Evolutionary conservation across 78 protist species (phyloP).

Genomic region (Dictyostelium brefeldianum): DNA sequence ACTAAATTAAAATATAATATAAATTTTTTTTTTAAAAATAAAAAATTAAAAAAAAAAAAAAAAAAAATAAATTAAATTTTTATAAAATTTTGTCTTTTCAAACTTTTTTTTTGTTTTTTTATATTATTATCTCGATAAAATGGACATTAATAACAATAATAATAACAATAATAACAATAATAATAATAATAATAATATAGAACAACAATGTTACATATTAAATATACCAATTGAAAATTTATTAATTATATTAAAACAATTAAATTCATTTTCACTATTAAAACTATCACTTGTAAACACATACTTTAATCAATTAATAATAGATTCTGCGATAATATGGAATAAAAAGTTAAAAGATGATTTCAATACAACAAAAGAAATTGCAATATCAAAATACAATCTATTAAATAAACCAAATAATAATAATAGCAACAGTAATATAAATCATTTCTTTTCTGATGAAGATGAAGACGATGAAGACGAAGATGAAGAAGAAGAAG

Average conservation of each 20-base stretch:
- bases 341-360: background rate
- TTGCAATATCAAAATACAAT: background rate
- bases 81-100: too few relatives aligned
- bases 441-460: too few relatives aligned
- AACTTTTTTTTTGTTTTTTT: too few relatives aligned
- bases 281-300: background rate
- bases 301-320: background rate
- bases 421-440: too few relatives aligned
- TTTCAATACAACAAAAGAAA: background rate
- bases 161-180: too few relatives aligned
- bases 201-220: background rate
- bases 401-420: background rate
- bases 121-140: too few relatives aligned
- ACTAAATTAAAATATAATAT: too few relatives aligned
- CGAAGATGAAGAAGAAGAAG: background rate
- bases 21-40: too few relatives aligned
- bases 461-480: background rate
- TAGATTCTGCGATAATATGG: background rate
- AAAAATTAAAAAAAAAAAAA: background rate
- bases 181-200: too few relatives aligned
- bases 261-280: background rate
- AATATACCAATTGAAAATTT: constrained; percentile 7
- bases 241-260: background rate
- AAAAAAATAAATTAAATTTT: background rate
- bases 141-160: too few relatives aligned